A percentile compares a stretch with the other conserved stretches of the same genome.
These are phyloP conservation scores for Aspergillus sp. DNA, from an alignment of 2,329 filamentous ascomycete species.

Conservation along the genomic window DNA sequence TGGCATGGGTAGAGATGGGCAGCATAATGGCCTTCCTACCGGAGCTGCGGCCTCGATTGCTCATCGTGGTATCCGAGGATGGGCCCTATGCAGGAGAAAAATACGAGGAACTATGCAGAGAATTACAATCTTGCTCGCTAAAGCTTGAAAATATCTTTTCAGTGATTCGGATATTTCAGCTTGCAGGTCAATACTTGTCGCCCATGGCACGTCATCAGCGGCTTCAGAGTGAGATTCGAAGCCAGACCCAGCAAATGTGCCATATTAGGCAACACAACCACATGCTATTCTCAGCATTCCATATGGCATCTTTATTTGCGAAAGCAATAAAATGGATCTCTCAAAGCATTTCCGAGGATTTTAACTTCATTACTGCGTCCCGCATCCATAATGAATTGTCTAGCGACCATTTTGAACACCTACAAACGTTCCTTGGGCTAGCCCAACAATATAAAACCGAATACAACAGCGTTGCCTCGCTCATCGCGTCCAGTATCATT, in stretches of 20 bases:
- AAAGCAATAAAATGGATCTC: conserved; percentile 5
- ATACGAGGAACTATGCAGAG: too few species aligned
- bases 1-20: conserved; percentile 14
- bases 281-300: conserved; percentile 7
- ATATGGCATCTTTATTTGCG: conserved; percentile 11
- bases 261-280: background rate
- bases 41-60: conserved; percentile 11
- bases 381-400: conserved; percentile 7
- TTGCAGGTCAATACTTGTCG: conserved; percentile 17
- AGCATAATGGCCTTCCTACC: conserved; percentile 6
- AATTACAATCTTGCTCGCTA: too few species aligned
- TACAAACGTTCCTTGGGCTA: conserved; percentile 15
- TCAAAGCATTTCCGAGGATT: background rate
- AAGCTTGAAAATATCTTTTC: conserved; percentile 9
- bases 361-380: conserved; percentile 10
- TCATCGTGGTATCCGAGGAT: conserved; percentile 16
- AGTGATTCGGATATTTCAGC: conserved; percentile 9
- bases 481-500: conserved; percentile 17
- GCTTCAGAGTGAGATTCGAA: conserved; percentile 11
- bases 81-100: background rate
- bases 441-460: conserved; percentile 3
- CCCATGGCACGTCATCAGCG: conserved; percentile 13
- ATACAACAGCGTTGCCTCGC: conserved; percentile 15
- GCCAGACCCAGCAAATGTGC: conserved; percentile 2
- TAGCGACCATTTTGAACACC: conserved; percentile 12